Conservation (phyloP, 371 early-diverging fungal species). For the Saksenaea vasiformis region DNA sequence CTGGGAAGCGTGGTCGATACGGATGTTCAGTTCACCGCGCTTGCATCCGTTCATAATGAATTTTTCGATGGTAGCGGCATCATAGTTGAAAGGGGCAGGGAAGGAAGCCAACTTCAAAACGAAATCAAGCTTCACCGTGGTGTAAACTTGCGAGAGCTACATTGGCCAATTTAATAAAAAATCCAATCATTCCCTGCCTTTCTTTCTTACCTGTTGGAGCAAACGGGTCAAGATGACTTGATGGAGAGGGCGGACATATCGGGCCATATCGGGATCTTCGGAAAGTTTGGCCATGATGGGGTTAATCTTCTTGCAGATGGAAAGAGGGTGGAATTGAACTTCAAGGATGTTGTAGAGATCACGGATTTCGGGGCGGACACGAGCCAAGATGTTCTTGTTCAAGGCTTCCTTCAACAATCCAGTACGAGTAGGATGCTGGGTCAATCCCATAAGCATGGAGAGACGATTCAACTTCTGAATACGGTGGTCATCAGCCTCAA, state of each 20-base stretch:
- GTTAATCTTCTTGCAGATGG: constrained; percentile 93
- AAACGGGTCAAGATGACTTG: constrained; percentile 94
- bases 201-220: constrained; percentile 70
- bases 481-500: constrained; percentile 86
- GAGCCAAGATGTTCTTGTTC: constrained; percentile 81
- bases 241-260: constrained; percentile 92
- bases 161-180: neutral
- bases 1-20: constrained; percentile 91
- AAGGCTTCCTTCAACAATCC: constrained; percentile 88
- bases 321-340: constrained; percentile 96
- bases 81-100: constrained; percentile 83
- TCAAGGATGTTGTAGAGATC: constrained; percentile 94
- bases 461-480: constrained; percentile 80
- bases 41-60: constrained; percentile 97
- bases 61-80: constrained; percentile 89
- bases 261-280: constrained; percentile 73
- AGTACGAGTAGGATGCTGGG: constrained; percentile 86
- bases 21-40: constrained; percentile 93
- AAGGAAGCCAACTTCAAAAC: constrained; percentile 88
- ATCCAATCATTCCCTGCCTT: neutral
- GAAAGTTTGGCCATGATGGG: constrained; percentile 79
- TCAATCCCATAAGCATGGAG: constrained; percentile 84
- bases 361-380: constrained; percentile 87
- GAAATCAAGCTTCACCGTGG: constrained; percentile 92
- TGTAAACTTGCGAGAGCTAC: constrained; percentile 88